Evolutionary conservation across 805 yeast genomes (phyloP), one percentile per base, ranked within the genome.

Genomic region (Priceomyces melissophilus): DNA sequence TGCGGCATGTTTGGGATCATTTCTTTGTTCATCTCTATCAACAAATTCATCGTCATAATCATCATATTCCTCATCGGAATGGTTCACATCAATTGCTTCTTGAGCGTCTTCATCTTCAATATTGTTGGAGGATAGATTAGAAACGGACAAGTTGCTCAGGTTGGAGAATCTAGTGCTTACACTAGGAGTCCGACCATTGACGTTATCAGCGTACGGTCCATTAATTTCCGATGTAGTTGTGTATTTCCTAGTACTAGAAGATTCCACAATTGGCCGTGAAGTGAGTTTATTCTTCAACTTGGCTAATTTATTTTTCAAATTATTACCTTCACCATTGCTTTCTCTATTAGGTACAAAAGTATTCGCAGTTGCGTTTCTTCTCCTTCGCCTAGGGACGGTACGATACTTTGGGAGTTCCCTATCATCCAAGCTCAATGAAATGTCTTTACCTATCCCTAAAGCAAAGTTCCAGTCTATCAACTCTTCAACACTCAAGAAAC

Each of bases 391-490:
- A 4, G 96, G 96, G 11, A 87, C 88, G 1, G 91, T 82, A 54
- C 93, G 74, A 55, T 82, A 88, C 32, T 72, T 75, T 10, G 96
- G 96, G 56, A 79, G 62, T 37, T 78, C 82, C 36, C 98, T 73
- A 35, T 77, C 73, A 27, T 75, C 80, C 15, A 91, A 56, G 47
- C 93, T 96, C 38, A 89, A 68, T 2, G 96, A 71, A 26, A 90
- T 78, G 50, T 86, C 93, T 38, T 83, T 82, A 1, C 93, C 97
- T 9, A 81, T 75, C 40, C 79, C 78, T 12, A 93, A 44, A 34
- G 80, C 81, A 53, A 78, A 73, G 43, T 87, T 76, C 97, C 96
- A 91, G 31, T 77, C 78, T 38, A 91, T 78, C 72, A 88, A 73
- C 29, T 79, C 82, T 51, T 78, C 79, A 3, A 82, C 73, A 32